Base-by-base conservation (phyloP, 768 basidiomycete genomes). In the Lactarius indigo region DNA sequence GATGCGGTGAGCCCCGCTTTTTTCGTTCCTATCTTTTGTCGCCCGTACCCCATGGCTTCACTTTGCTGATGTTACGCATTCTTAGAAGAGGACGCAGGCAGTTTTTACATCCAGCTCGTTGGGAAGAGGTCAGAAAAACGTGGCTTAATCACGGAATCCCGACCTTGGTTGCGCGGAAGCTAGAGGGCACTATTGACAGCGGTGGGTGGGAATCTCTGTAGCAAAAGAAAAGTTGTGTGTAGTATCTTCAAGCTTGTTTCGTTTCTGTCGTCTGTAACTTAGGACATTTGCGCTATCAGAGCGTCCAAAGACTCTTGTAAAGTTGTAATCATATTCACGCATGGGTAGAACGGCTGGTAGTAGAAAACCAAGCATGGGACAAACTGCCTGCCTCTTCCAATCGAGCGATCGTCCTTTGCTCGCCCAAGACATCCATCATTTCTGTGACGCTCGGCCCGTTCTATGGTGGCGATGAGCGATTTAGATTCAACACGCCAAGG, bases 201-300 rank as follows among this genome's bases (percentile, higher is more conserved):
- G 94, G 96, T n/a, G 95, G 95, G 26, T 98, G 95, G 96, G 91
- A 92, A 73, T 90, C 89, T 65, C 76, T 96, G 58, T 96, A 75
- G 75, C 13, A 52, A 26, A 47, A 26, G 15, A 1, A 39, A 9
- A 8, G 37, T 42, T 37, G 26, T 50, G 28, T 61, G 44, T 31
- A 58, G 50, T 18, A 35, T 31, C 18, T 61, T 30, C 33, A 7
- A 54, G 20, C 50, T 52, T 26, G n/a, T 18, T 59, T 37, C 3
- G 55, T 57, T 20, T 37, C 42, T 5, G 37, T 52, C 28, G 33
- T 35, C 28, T 63, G 66, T 64, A 67, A 54, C 57, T n/a, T 64
- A 67, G 31, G 37, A 35, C 47, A 63, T 67, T 57, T 67, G 59
- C 57, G 39, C 59, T 62, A 59, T 59, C 26, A 42, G 39, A 59